A percentile compares a stretch with the other conserved stretches of the same genome.
These are phyloP conservation scores for Paratinospora sagittata DNA, from an alignment of 164 flowering plant species.

Conservation along the genomic window DNA sequence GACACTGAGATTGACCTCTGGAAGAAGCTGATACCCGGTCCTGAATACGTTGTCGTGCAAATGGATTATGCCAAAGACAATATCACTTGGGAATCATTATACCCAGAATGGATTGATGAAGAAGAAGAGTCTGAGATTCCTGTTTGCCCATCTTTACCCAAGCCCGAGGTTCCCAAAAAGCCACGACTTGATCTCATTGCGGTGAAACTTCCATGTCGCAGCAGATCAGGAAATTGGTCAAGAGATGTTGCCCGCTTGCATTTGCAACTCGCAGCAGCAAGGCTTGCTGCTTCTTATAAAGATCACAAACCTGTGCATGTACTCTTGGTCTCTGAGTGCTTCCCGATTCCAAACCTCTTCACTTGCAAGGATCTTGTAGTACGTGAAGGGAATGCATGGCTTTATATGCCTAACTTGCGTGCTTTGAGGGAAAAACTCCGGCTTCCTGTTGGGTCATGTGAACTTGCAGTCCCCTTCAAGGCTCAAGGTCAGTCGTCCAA, in stretches of 20 bases:
- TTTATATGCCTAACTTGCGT: constrained; percentile 39
- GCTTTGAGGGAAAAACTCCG: constrained; percentile 36
- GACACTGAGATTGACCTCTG: constrained; percentile 33
- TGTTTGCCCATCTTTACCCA: constrained; percentile 37
- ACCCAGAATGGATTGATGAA: constrained; percentile 67
- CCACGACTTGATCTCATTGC: constrained; percentile 39
- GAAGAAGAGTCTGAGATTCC: constrained; percentile 57
- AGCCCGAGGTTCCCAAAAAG: constrained; percentile 21
- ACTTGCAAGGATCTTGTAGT: constrained; percentile 49
- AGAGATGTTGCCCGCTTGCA: constrained; percentile 61
- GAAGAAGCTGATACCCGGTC: constrained; percentile 25
- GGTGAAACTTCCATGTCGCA: constrained; percentile 56
- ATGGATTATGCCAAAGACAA: constrained; percentile 30
- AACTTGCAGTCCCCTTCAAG: constrained; percentile 45
- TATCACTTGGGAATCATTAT: constrained; percentile 53
- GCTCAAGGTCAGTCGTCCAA: constrained; percentile 35
- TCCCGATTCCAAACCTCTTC: constrained; percentile 54
- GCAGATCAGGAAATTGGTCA: constrained; percentile 37
- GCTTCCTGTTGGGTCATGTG: constrained; percentile 60
- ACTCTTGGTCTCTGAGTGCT: constrained; percentile 46
- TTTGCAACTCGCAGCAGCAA: constrained; percentile 56
- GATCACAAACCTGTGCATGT: constrained; percentile 30
- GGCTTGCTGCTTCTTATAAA: constrained; percentile 39
- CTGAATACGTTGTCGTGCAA: constrained; percentile 29
- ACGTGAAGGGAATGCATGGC: constrained; percentile 38